Percentiles rank a stretch among this genome's conserved stretches.
Conservation (phyloP, 2,329 filamentous ascomycete genomes). For the Pezicula carpinea region DNA sequence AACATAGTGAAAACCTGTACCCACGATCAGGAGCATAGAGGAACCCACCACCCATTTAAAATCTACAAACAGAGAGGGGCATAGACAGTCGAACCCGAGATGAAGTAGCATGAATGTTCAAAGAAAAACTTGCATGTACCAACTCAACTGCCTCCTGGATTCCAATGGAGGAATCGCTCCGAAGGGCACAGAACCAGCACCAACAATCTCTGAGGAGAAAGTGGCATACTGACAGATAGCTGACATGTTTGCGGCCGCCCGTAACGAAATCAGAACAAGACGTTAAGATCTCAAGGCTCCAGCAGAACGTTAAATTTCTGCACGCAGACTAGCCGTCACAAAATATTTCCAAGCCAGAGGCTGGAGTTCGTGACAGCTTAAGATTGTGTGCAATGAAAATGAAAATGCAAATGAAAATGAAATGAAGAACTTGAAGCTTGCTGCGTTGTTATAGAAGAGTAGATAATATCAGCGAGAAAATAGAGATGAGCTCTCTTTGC, state of each 20-base stretch:
- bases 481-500: no score
- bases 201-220: constrained; percentile 17
- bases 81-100: neutral
- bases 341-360: constrained; percentile 53
- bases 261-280: constrained; percentile 30
- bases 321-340: constrained; percentile 96
- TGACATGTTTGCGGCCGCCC: constrained; percentile 28
- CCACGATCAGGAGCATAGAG: no score
- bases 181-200: constrained; percentile 18
- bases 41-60: no score
- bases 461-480: neutral
- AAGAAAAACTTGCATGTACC: constrained; percentile 17
- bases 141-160: constrained; percentile 19
- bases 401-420: neutral
- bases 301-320: constrained; percentile 56
- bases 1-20: no score
- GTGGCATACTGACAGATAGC: constrained; percentile 21
- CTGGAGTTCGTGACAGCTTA: constrained; percentile 84
- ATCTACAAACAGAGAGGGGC: neutral
- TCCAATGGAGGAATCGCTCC: constrained; percentile 14
- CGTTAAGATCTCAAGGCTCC: constrained; percentile 30
- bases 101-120: neutral
- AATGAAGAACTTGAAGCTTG: constrained; percentile 11
- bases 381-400: constrained; percentile 70
- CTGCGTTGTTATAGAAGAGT: neutral